Percentiles rank a stretch among this genome's conserved stretches.
These are phyloP conservation scores for Solanum dulcamara DNA, from an alignment of 257 asterid genomes.

Conservation along the genomic window DNA sequence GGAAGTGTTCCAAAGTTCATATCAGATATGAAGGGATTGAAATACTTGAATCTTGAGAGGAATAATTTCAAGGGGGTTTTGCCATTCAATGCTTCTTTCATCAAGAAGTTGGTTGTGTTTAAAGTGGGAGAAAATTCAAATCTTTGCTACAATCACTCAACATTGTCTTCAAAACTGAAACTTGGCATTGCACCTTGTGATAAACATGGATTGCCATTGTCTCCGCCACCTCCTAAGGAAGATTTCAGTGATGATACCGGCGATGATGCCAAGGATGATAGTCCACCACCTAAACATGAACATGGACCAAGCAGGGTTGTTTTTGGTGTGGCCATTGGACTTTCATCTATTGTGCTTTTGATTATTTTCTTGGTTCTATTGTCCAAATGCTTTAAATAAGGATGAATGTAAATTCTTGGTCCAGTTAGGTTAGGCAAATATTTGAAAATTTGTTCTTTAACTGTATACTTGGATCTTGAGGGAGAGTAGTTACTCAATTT, in stretches of 20 bases:
- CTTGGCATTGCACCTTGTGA: constrained; percentile 90
- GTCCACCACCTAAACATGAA: constrained; percentile 19
- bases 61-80: constrained; percentile 71
- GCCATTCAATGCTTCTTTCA: constrained; percentile 72
- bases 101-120: constrained; percentile 44
- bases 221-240: constrained; percentile 79
- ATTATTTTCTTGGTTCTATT: constrained; percentile 72
- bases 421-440: background rate
- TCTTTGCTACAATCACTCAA: constrained; percentile 68
- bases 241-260: constrained; percentile 28
- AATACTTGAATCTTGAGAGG: constrained; percentile 60
- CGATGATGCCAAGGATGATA: constrained; percentile 18
- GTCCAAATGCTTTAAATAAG: constrained; percentile 73
- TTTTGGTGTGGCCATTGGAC: constrained; percentile 82
- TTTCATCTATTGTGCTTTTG: constrained; percentile 72
- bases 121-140: constrained; percentile 62
- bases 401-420: background rate
- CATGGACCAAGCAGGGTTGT: constrained; percentile 84
- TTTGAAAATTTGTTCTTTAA: background rate
- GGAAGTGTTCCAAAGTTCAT: constrained; percentile 71
- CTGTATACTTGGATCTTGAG: background rate
- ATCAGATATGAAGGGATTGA: constrained; percentile 49
- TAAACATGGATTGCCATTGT: constrained; percentile 67
- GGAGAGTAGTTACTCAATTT: background rate
- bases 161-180: constrained; percentile 50